Conservation (phyloP, 108 stramenopile genomes). For the Skeletonema marinoi region DNA sequence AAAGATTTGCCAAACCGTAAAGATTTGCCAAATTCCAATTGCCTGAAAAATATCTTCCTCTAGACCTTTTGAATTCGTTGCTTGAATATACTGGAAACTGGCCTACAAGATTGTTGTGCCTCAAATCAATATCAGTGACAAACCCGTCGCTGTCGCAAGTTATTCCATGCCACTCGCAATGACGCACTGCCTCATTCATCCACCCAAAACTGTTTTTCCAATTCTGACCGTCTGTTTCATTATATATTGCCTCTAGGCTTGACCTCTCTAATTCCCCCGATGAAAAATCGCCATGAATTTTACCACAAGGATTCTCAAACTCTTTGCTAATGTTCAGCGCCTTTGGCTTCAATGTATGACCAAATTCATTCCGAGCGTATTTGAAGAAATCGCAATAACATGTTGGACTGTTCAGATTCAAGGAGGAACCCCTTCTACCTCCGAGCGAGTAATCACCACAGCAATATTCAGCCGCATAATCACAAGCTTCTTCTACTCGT, state of each 20-base stretch:
- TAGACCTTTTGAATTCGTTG: background rate
- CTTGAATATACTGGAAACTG: background rate
- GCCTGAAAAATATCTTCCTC: too few relatives aligned
- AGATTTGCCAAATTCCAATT: too few relatives aligned
- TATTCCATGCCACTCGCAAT: conserved; percentile 1
- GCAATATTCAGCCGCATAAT: background rate
- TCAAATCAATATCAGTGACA: background rate
- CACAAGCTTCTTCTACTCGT: background rate
- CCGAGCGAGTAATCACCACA: too few relatives aligned
- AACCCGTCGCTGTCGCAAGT: background rate
- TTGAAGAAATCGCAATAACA: too few relatives aligned
- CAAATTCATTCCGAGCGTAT: too few relatives aligned
- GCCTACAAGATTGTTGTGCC: background rate
- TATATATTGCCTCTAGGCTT: conserved; percentile 45
- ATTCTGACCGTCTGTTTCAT: conserved; percentile 38
- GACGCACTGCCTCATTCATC: background rate
- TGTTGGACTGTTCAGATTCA: too few relatives aligned
- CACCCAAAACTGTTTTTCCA: conserved; percentile 19
- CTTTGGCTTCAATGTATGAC: too few relatives aligned
- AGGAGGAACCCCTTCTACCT: too few relatives aligned
- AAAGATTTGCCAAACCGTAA: background rate
- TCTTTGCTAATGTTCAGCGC: too few relatives aligned
- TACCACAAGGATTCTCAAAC: too few relatives aligned
- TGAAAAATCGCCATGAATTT: too few relatives aligned
- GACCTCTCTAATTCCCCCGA: conserved; percentile 16